phyloP scores from a whole-genome alignment of 106 monocot genomes.

The Posidonia australis region DNA sequence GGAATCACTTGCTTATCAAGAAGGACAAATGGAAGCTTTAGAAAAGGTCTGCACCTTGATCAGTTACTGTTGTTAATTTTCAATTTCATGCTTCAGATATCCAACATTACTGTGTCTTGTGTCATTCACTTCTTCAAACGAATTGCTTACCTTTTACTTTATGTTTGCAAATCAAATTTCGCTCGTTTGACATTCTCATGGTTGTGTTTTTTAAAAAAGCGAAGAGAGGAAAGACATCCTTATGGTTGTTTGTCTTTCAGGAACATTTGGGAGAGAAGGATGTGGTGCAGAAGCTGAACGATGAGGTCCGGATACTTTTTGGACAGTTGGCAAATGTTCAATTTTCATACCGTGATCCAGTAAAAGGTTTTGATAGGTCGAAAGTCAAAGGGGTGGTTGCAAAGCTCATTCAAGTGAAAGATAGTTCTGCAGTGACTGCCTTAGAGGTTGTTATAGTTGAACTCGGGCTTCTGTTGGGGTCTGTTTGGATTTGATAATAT shows the following conservation, averaged over 20 bases:
- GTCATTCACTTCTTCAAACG: neutral
- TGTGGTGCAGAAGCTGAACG: slow-evolving; percentile 58
- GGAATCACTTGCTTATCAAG: slow-evolving; percentile 53
- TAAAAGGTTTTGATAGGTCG: slow-evolving; percentile 69
- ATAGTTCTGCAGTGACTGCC: slow-evolving; percentile 67
- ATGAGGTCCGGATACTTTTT: slow-evolving; percentile 63
- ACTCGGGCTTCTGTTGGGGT: neutral
- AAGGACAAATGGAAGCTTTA: slow-evolving; percentile 78
- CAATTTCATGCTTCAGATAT: neutral
- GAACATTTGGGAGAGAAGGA: slow-evolving; percentile 49
- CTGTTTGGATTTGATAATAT: neutral
- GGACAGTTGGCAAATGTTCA: slow-evolving; percentile 72
- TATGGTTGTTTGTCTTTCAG: slow-evolving; percentile 12
- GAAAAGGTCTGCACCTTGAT: slow-evolving; percentile 47
- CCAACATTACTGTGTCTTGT: neutral
- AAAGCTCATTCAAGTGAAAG: slow-evolving; percentile 77
- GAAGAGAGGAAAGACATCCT: too few relatives aligned
- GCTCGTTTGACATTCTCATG: too few relatives aligned
- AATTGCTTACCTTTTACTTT: neutral
- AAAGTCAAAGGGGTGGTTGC: slow-evolving; percentile 94
- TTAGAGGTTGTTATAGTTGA: slow-evolving; percentile 48
- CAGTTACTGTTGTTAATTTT: neutral
- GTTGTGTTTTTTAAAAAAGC: neutral
- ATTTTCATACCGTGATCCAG: slow-evolving; percentile 76
- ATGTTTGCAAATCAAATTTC: neutral